phyloP scores from a whole-genome alignment of 768 basidiomycete genomes.

The Mycena olivaceomarginata region DNA sequence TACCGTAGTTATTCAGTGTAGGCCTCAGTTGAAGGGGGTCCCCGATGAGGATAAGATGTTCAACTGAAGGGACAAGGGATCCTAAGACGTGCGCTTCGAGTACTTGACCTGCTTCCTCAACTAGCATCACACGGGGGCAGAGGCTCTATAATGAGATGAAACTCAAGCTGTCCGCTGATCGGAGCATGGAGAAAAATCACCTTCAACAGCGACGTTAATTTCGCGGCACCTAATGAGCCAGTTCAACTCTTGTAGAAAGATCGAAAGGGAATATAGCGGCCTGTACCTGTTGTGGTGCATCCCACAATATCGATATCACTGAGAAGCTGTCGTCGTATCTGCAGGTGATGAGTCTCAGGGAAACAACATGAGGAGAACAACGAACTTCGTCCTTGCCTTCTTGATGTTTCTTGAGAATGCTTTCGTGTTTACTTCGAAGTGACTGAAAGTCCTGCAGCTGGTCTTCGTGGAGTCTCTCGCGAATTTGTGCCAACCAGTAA shows the following conservation, averaged over 20 bases:
- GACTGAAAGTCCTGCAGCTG: slow-evolving; percentile 65
- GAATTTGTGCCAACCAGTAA: slow-evolving; percentile 69
- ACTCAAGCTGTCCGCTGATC: background rate
- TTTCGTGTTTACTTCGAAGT: slow-evolving; percentile 53
- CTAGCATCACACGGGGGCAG: slow-evolving; percentile 76
- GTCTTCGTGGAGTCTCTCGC: slow-evolving; percentile 49
- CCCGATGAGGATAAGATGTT: slow-evolving; percentile 88
- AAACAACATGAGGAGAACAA: background rate
- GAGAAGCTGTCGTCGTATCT: slow-evolving; percentile 77
- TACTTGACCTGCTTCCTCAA: slow-evolving; percentile 91
- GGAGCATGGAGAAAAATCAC: slow-evolving; percentile 54
- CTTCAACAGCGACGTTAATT: slow-evolving; percentile 73
- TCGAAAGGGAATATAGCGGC: background rate
- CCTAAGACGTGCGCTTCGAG: slow-evolving; percentile 86
- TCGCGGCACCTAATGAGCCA: slow-evolving; percentile 76
- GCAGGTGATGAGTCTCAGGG: background rate
- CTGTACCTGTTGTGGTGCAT: slow-evolving; percentile 83
- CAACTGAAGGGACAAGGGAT: slow-evolving; percentile 76
- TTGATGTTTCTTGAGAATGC: slow-evolving; percentile 61
- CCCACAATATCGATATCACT: slow-evolving; percentile 77
- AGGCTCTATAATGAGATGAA: slow-evolving; percentile 64
- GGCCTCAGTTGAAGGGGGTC: slow-evolving; percentile 88
- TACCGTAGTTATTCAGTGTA: slow-evolving; percentile 78
- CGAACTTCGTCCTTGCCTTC: slow-evolving; percentile 75
- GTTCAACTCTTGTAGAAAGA: background rate